Evolutionary conservation across 441 rosid genomes (phyloP).

Genomic region (Kokia cookei): DNA sequence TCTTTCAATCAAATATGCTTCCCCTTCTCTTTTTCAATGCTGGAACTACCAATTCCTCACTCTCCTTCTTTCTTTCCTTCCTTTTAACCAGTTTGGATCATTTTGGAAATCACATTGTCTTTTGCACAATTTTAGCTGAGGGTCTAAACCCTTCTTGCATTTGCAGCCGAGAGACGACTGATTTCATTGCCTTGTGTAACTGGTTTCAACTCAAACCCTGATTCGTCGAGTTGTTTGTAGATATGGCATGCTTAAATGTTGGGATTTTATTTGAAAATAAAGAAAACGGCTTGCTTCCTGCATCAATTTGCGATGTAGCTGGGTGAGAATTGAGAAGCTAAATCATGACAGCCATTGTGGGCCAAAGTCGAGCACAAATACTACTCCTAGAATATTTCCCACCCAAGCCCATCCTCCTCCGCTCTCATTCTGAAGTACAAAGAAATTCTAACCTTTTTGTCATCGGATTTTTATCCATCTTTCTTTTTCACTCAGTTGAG

Average conservation of each 20-base stretch:
- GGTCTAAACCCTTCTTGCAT: neutral
- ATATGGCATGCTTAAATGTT: too few species aligned
- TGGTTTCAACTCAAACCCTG: too few species aligned
- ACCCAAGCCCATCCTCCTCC: neutral
- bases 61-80: constrained; percentile 3
- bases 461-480: neutral
- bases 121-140: constrained; percentile 4
- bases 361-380: neutral
- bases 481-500: constrained; percentile 15
- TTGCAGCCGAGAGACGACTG: neutral
- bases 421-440: constrained; percentile 19
- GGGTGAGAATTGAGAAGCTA: neutral
- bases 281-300: neutral
- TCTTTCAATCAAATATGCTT: constrained; percentile 47
- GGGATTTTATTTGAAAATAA: too few species aligned
- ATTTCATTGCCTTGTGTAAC: too few species aligned
- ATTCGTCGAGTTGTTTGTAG: too few species aligned
- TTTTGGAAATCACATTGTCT: neutral
- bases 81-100: neutral
- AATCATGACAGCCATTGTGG: neutral
- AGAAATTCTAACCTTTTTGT: neutral
- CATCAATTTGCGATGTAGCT: neutral
- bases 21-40: constrained; percentile 43
- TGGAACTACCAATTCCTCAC: constrained; percentile 34
- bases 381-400: neutral